phyloP scores from a whole-genome alignment of 139 green algal genomes.

The Haematococcus lacustris region DNA sequence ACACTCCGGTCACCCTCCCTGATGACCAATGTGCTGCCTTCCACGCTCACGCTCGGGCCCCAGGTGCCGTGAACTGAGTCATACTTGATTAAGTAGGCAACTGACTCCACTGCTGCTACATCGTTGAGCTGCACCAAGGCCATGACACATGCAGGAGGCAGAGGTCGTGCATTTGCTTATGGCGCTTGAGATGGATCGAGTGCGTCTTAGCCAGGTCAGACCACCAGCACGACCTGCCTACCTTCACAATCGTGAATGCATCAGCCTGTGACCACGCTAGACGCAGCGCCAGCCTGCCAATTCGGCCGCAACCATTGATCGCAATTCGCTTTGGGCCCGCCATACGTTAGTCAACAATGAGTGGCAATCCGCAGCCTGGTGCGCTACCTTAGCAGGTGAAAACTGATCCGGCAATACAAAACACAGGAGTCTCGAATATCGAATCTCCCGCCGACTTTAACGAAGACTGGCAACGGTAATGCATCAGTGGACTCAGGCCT shows the following conservation, averaged over 20 bases:
- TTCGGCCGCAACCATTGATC: slow-evolving; percentile 61
- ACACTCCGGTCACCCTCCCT: slow-evolving; percentile 24
- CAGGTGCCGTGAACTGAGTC: slow-evolving; percentile 43
- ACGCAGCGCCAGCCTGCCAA: slow-evolving; percentile 40
- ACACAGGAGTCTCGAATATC: no score
- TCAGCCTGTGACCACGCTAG: slow-evolving; percentile 41
- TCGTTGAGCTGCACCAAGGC: slow-evolving; percentile 68
- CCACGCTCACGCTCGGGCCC: slow-evolving; percentile 11
- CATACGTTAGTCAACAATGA: no score
- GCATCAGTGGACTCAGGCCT: no score
- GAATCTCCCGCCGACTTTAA: no score
- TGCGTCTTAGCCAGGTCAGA: no score
- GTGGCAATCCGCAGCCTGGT: no score
- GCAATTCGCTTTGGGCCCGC: slow-evolving; percentile 33
- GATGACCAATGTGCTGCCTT: slow-evolving; percentile 43
- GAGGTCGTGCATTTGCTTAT: no score
- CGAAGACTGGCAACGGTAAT: no score
- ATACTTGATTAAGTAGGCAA: slow-evolving; percentile 77
- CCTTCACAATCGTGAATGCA: slow-evolving; percentile 57
- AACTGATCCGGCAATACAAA: no score
- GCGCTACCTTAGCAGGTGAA: no score
- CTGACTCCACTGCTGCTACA: slow-evolving; percentile 43
- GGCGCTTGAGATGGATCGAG: no score
- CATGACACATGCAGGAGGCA: not conserved
- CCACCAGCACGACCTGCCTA: no score